Evolutionary conservation across 345 rosid genomes (phyloP), one percentile per base, ranked within the genome.

Genomic region (Atalantia buxifolia): DNA sequence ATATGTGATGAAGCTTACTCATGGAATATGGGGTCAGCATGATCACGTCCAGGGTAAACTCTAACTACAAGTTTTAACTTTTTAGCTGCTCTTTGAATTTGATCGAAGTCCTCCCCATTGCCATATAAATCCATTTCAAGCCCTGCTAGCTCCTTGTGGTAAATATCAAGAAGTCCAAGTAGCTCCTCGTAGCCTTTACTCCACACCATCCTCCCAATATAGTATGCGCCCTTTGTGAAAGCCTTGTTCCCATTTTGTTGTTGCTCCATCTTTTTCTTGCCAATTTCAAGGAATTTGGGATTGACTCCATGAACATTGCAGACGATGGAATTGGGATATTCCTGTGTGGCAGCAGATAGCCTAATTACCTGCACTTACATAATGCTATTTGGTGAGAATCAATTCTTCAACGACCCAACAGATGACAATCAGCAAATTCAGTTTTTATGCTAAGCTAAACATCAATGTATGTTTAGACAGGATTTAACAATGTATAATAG

Each of bases 151-250:
- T 94, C 93, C 81, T 87, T 88, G 81, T 92, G 98, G 86, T 94
- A 90, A 81, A 85, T 83, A 36, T 10, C 75, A 62, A 96, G 92
- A 70, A 94, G 92, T 75, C 82, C 87, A 75, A 96, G 91, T 40
- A 96, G 91, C 84, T 96, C 99, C 79, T 81, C 87, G 82, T 93
- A 96, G 80, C 99, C 98, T 90, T 96, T 96, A 88, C 87, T 92
- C 99, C 99, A 94, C 10, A 92, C 88, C 98, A 96, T 94, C 87
- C 94, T 96, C 63, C 98, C 98, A 77, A 96, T 96, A 83, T 92
- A 94, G 85, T 92, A 94, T 18, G 92, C 90, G 22, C 89, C 94
- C 88, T 90, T 94, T 4, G 82, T 84, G 83, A 91, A 96, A 21
- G 94, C 86, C 75, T 78, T 82, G 42, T 79, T 79, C 74, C 88